Conservation (phyloP, 495 filamentous ascomycete genomes). For the Aspergillus heteromorphus region DNA sequence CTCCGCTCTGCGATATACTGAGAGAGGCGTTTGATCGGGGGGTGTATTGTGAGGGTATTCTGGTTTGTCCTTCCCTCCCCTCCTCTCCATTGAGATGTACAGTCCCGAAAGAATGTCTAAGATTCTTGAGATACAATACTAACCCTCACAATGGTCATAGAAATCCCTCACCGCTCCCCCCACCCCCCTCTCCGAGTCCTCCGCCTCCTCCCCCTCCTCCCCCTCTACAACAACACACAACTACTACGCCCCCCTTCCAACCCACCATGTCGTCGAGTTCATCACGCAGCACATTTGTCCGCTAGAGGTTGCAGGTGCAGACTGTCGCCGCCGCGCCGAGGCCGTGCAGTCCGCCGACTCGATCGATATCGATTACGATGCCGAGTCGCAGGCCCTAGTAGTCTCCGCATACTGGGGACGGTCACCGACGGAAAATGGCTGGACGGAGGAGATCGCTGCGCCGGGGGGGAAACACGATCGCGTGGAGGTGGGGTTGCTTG, state of each 20-base stretch:
- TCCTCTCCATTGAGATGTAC: no score
- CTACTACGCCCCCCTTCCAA: conserved; percentile 59
- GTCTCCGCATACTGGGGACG: conserved; percentile 57
- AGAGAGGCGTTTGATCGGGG: conserved; percentile 53
- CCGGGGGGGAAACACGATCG: conserved; percentile 29
- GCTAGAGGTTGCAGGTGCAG: neutral
- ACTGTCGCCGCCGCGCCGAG: conserved; percentile 32
- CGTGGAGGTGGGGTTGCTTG: conserved; percentile 81
- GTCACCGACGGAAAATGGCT: conserved; percentile 32
- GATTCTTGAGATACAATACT: no score
- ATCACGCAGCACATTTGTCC: conserved; percentile 53
- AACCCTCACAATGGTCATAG: conserved; percentile 24
- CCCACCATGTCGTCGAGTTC: conserved; percentile 49
- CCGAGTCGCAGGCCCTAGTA: conserved; percentile 58
- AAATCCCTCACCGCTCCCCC: conserved; percentile 62
- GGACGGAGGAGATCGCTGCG: conserved; percentile 46
- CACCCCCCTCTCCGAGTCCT: conserved; percentile 46
- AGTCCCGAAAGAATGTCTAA: no score
- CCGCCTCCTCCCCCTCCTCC: conserved; percentile 46
- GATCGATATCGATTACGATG: conserved; percentile 75
- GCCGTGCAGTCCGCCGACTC: conserved; percentile 50
- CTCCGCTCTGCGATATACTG: conserved; percentile 62
- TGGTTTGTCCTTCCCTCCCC: conserved; percentile 31
- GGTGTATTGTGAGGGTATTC: conserved; percentile 46
- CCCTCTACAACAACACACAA: conserved; percentile 61